phyloP scores from a whole-genome alignment of 176 grass and related monocot species.

The Carex scoparia region DNA sequence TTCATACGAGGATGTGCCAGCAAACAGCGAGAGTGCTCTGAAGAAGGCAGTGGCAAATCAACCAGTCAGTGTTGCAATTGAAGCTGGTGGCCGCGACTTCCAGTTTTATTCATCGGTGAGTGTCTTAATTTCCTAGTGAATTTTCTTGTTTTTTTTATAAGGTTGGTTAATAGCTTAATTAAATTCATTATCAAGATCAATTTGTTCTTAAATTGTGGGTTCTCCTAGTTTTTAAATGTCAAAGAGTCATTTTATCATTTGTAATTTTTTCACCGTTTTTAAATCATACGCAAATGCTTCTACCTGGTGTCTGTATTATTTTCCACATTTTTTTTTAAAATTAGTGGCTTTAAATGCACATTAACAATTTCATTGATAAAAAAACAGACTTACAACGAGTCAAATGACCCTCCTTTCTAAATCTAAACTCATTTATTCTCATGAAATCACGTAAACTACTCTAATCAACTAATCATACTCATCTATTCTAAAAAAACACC shows the following conservation, averaged over 20 bases:
- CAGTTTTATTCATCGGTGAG: constrained; percentile 47
- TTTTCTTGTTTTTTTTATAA: background rate
- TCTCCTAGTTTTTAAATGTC: background rate
- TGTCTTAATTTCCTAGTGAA: background rate
- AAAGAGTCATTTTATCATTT: background rate
- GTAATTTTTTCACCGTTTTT: background rate
- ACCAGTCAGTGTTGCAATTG: constrained; percentile 51
- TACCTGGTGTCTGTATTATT: background rate
- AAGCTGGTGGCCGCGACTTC: constrained; percentile 27
- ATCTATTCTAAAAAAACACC: no score
- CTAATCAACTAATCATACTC: no score
- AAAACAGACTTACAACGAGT: no score
- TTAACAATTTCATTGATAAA: no score
- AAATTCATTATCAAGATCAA: background rate
- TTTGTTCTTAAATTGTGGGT: background rate
- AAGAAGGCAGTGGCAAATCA: constrained; percentile 35
- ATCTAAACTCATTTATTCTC: no score
- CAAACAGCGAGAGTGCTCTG: constrained; percentile 35
- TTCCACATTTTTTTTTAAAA: background rate
- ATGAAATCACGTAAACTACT: no score
- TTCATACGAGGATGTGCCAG: constrained; percentile 35
- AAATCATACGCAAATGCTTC: background rate
- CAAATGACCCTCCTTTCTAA: no score
- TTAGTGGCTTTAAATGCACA: no score
- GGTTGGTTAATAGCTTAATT: background rate